Evolutionary conservation across 2,329 filamentous ascomycete genomes (phyloP).

Genomic region (Cadophora malorum): DNA sequence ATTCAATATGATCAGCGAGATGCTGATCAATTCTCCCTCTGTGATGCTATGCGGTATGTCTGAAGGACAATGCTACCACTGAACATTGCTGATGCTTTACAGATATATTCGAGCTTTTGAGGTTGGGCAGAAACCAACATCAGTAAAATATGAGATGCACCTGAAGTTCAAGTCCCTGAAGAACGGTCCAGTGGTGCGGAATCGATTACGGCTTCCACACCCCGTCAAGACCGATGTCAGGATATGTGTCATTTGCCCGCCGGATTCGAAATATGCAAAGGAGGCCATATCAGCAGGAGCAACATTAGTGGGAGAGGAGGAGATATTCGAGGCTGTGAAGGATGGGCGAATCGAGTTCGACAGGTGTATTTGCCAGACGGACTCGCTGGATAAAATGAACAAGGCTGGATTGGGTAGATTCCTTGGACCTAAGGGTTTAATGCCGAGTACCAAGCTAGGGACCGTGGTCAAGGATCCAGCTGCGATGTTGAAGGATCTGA

Average conservation of each 20-base stretch:
- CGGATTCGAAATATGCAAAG: constrained; percentile 74
- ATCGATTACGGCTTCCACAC: constrained; percentile 86
- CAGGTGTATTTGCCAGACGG: constrained; percentile 82
- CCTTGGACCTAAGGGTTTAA: constrained; percentile 86
- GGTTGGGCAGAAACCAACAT: constrained; percentile 77
- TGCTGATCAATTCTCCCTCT: constrained; percentile 75
- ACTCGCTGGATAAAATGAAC: constrained; percentile 78
- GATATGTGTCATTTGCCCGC: constrained; percentile 91
- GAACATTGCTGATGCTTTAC: constrained; percentile 30
- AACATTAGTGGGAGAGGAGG: constrained; percentile 81
- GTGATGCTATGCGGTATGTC: constrained; percentile 88
- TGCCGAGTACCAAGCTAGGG: constrained; percentile 88
- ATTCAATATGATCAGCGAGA: constrained; percentile 46
- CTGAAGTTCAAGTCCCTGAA: constrained; percentile 83
- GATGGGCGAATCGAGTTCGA: constrained; percentile 84
- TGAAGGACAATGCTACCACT: constrained; percentile 18
- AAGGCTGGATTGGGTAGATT: constrained; percentile 82
- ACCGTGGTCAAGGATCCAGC: constrained; percentile 86
- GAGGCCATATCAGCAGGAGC: constrained; percentile 82
- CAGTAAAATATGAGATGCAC: constrained; percentile 86
- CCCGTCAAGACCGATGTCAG: constrained; percentile 87
- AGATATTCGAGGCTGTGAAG: constrained; percentile 79
- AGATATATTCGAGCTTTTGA: constrained; percentile 93
- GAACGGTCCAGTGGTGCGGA: constrained; percentile 86
- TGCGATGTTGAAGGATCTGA: constrained; percentile 77